These are phyloP conservation scores for Boletales sp. DNA, from an alignment of 768 basidiomycete genomes.

Conservation along the genomic window DNA sequence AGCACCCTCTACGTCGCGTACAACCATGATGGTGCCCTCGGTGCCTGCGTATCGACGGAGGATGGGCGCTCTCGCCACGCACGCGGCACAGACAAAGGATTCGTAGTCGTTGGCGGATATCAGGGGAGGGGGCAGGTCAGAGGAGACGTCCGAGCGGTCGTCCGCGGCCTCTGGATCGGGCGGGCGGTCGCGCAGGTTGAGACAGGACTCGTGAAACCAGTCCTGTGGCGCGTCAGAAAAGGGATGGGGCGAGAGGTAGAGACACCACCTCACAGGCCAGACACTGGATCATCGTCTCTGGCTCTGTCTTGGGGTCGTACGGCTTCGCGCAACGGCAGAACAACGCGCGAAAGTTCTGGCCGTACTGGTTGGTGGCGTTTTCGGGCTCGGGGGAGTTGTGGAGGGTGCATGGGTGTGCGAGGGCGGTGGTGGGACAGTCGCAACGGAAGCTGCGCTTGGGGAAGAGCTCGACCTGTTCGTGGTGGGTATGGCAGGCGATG, in stretches of 20 bases:
- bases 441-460: constrained; percentile 82
- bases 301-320: constrained; percentile 71
- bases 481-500: constrained; percentile 81
- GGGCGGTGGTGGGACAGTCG: constrained; percentile 71
- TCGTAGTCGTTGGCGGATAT: constrained; percentile 71
- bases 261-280: constrained; percentile 69
- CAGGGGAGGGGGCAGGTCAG: constrained; percentile 63
- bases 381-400: constrained; percentile 50
- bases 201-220: constrained; percentile 90
- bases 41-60: constrained; percentile 67
- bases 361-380: constrained; percentile 63
- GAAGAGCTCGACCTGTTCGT: constrained; percentile 85
- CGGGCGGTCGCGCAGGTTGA: constrained; percentile 71
- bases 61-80: constrained; percentile 53
- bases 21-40: constrained; percentile 61
- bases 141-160: constrained; percentile 56
- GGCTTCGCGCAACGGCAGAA: constrained; percentile 75
- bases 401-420: constrained; percentile 62
- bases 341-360: constrained; percentile 64
- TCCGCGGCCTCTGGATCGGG: constrained; percentile 34
- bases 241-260: too few relatives aligned
- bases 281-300: constrained; percentile 88
- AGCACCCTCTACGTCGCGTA: constrained; percentile 42
- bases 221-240: constrained; percentile 45
- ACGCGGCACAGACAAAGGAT: constrained; percentile 65